A percentile compares a stretch with the other conserved stretches of the same genome.
phyloP scores from a whole-genome alignment of 192 early-diverging fungal genomes.

The Pilaira anomala region DNA sequence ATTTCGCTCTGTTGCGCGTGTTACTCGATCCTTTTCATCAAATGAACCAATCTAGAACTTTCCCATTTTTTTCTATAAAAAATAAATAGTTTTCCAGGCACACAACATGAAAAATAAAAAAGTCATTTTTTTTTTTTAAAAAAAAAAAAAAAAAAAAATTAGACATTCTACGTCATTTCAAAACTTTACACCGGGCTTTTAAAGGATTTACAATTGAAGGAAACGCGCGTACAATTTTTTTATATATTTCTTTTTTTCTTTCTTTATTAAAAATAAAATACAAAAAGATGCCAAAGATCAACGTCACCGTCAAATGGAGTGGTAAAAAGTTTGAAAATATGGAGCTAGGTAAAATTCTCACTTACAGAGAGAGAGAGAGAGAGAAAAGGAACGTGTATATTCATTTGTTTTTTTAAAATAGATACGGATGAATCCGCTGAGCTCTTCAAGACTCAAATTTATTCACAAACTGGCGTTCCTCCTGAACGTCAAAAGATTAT shows the following conservation, averaged over 20 bases:
- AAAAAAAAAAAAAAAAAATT: too few species aligned
- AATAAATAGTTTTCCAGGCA: too few species aligned
- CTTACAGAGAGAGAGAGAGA: not conserved
- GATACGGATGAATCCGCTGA: slow-evolving; percentile 71
- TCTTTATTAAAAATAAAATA: not conserved
- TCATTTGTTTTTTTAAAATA: not conserved
- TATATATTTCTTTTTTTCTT: not conserved
- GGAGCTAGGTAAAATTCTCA: slow-evolving; percentile 51
- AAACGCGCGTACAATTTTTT: slow-evolving; percentile 9
- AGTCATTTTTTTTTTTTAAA: too few species aligned
- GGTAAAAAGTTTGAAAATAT: slow-evolving; percentile 82
- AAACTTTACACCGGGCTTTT: too few species aligned
- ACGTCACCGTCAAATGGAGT: slow-evolving; percentile 89
- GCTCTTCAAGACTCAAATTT: slow-evolving; percentile 86
- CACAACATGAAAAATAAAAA: too few species aligned
- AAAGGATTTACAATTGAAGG: too few species aligned
- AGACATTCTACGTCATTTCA: too few species aligned
- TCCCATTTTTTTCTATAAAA: too few species aligned
- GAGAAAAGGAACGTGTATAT: not conserved
- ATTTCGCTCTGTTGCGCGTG: too few species aligned
- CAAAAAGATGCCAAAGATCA: slow-evolving; percentile 24
- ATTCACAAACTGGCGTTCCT: slow-evolving; percentile 83
- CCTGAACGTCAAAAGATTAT: slow-evolving; percentile 95
- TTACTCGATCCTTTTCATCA: too few species aligned
- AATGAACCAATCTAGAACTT: too few species aligned